phyloP scores from a whole-genome alignment of 345 rosid species.

The Rhizophora apiculata region DNA sequence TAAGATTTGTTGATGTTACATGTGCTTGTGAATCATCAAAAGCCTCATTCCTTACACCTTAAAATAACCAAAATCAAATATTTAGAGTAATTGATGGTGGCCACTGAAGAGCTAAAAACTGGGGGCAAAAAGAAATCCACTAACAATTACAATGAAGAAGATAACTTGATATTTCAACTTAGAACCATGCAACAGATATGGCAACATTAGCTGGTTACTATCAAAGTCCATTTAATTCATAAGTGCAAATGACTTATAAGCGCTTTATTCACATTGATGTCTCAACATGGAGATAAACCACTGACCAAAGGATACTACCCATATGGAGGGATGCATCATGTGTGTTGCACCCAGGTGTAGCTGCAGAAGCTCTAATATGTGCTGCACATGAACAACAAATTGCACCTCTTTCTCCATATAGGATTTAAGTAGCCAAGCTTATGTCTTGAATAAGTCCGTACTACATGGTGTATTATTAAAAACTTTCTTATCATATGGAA shows the following conservation, averaged over 20 bases:
- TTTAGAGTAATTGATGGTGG: slow-evolving; percentile 7
- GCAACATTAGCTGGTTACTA: not conserved
- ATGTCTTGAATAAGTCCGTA: not conserved
- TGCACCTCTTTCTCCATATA: too few species aligned
- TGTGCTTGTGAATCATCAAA: slow-evolving; percentile 70
- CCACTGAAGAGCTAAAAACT: slow-evolving; percentile 6
- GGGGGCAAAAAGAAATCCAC: not conserved
- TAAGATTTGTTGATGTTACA: slow-evolving; percentile 47
- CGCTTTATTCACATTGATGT: too few species aligned
- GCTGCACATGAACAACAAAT: too few species aligned
- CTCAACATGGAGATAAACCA: too few species aligned
- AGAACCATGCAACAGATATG: slow-evolving; percentile 2
- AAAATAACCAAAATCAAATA: slow-evolving; percentile 18
- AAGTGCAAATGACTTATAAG: too few species aligned
- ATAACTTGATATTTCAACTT: not conserved
- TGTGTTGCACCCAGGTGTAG: too few species aligned
- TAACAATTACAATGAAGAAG: slow-evolving; percentile 3
- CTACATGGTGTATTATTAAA: not conserved
- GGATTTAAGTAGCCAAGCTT: too few species aligned
- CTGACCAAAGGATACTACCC: too few species aligned
- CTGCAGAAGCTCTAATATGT: too few species aligned
- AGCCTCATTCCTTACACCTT: slow-evolving; percentile 71
- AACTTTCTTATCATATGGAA: not conserved
- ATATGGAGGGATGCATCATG: too few species aligned
- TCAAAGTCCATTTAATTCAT: too few species aligned